Conservation (phyloP, 1,284 basidiomycete species). For the Meira nashicola region DNA sequence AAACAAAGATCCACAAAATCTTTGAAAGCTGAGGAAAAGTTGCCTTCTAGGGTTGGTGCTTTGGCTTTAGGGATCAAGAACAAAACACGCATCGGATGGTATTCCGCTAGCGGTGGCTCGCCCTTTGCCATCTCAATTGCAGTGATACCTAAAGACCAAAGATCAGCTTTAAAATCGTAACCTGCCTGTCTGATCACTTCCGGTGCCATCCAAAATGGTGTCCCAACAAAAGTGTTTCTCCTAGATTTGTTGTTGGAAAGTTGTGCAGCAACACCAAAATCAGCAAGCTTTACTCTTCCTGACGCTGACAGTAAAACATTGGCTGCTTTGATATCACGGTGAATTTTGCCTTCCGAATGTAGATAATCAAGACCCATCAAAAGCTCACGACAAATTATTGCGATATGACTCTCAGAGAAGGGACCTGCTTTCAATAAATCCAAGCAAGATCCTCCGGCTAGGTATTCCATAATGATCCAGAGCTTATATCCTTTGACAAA, state of each 20-base stretch:
- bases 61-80: slow-evolving; percentile 63
- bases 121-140: slow-evolving; percentile 57
- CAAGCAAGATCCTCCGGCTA: slow-evolving; percentile 94
- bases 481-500: slow-evolving; percentile 95
- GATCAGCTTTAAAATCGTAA: slow-evolving; percentile 56
- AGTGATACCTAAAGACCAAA: slow-evolving; percentile 56
- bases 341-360: slow-evolving; percentile 89
- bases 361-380: slow-evolving; percentile 91
- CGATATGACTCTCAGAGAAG: slow-evolving; percentile 87
- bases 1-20: slow-evolving; percentile 87
- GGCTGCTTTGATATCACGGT: slow-evolving; percentile 97
- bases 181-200: slow-evolving; percentile 95
- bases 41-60: slow-evolving; percentile 79
- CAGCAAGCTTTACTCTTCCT: slow-evolving; percentile 92
- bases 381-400: slow-evolving; percentile 87
- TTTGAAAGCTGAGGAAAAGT: slow-evolving; percentile 78
- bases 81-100: slow-evolving; percentile 56
- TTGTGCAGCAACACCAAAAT: slow-evolving; percentile 92
- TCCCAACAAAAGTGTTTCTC: slow-evolving; percentile 83
- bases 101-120: slow-evolving; percentile 56
- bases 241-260: slow-evolving; percentile 70
- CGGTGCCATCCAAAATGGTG: slow-evolving; percentile 97
- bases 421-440: slow-evolving; percentile 86
- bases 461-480: slow-evolving; percentile 99
- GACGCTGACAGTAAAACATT: slow-evolving; percentile 84